A percentile compares a stretch with the other conserved stretches of the same genome.
phyloP scores from a whole-genome alignment of 2,329 filamentous ascomycete species.

The Fusarium tuaranense region DNA sequence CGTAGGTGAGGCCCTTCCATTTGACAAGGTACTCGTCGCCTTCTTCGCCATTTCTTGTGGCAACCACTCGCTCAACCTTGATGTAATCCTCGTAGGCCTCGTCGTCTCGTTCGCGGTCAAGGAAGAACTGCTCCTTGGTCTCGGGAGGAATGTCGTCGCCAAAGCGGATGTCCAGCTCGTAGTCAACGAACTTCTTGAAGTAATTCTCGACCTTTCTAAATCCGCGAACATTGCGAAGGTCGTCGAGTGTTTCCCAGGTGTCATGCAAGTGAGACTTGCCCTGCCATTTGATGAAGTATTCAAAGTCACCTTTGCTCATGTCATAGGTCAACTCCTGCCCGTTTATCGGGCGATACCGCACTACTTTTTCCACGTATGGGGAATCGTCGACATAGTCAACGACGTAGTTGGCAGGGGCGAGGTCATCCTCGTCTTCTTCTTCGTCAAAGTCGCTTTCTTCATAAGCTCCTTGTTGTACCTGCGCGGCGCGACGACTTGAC shows the following conservation, averaged over 20 bases:
- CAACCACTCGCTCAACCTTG: constrained; percentile 93
- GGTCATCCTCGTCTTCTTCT: constrained; percentile 72
- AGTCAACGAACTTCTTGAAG: constrained; percentile 83
- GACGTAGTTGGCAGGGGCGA: constrained; percentile 73
- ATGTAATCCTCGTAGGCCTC: constrained; percentile 92
- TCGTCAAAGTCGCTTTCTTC: constrained; percentile 76
- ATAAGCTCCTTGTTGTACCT: constrained; percentile 72
- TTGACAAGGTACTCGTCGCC: constrained; percentile 93
- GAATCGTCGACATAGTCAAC: constrained; percentile 79
- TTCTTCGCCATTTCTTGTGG: constrained; percentile 81
- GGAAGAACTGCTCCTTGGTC: constrained; percentile 91
- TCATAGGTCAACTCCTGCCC: constrained; percentile 71
- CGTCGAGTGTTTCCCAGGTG: constrained; percentile 88
- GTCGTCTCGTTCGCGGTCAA: constrained; percentile 92
- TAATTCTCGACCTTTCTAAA: constrained; percentile 95
- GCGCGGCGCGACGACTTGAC: constrained; percentile 86
- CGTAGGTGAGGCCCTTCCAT: constrained; percentile 95
- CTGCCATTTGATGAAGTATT: constrained; percentile 97
- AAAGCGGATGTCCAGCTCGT: constrained; percentile 81
- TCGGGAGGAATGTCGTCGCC: constrained; percentile 84
- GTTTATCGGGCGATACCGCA: constrained; percentile 85
- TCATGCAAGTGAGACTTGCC: constrained; percentile 95
- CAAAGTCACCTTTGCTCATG: constrained; percentile 78
- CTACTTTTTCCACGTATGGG: constrained; percentile 89
- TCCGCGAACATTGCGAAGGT: constrained; percentile 81